These are phyloP conservation scores for Parafenestella ontariensis DNA, from an alignment of 2,329 filamentous ascomycete species.

Conservation along the genomic window DNA sequence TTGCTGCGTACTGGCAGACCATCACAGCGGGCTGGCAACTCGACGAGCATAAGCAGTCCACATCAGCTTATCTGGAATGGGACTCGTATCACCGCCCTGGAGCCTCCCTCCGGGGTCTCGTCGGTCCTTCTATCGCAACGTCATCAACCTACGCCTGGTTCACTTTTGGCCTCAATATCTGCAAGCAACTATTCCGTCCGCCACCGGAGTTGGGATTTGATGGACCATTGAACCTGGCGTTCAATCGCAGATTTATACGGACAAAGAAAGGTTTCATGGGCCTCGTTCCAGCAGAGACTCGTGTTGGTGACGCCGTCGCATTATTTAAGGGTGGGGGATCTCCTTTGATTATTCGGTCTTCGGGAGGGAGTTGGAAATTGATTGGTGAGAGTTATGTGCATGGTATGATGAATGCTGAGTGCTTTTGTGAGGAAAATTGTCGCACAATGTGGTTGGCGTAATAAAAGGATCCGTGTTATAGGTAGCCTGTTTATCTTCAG, in stretches of 20 bases:
- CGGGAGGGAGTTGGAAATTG: constrained; percentile 6
- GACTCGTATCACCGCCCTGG: constrained; percentile 3
- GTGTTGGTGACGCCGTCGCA: constrained; percentile 14
- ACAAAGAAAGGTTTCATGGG: constrained; percentile 21
- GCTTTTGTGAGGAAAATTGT: constrained; percentile 8
- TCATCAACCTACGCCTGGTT: constrained; percentile 6
- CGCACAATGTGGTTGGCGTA: constrained; percentile 14
- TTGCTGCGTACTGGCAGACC: constrained; percentile 23
- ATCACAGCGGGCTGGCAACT: constrained; percentile 14
- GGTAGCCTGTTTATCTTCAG: too few relatives aligned
- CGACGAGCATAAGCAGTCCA: background rate
- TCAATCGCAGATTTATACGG: constrained; percentile 19
- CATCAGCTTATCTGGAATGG: background rate
- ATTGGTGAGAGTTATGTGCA: constrained; percentile 19
- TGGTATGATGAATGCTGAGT: constrained; percentile 18
- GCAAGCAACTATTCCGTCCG: background rate
- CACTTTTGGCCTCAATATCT: constrained; percentile 9
- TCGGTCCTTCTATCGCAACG: constrained; percentile 15
- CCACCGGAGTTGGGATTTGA: constrained; percentile 16
- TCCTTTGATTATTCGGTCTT: constrained; percentile 9
- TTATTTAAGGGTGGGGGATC: constrained; percentile 19
- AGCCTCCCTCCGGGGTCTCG: background rate
- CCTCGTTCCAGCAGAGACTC: constrained; percentile 10
- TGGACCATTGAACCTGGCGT: constrained; percentile 11
- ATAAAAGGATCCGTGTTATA: background rate